Conservation (phyloP, 108 stramenopile genomes). For the Aurantiochytrium sp. region DNA sequence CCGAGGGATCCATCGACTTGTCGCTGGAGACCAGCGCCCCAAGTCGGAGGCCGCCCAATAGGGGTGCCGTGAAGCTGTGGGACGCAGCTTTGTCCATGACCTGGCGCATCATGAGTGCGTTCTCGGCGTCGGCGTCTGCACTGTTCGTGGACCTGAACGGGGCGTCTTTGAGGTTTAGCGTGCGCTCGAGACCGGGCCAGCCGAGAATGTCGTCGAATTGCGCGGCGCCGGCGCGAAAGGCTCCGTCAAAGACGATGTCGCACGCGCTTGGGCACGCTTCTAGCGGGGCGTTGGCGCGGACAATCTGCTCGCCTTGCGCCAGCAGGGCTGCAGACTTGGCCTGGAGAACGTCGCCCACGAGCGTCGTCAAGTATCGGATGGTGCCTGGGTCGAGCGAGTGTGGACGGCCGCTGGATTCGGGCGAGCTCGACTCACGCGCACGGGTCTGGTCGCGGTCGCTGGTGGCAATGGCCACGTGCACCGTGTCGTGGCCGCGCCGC, state of each 20-base stretch:
- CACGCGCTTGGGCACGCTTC: neutral
- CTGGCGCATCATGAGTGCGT: neutral
- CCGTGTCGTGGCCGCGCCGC: neutral
- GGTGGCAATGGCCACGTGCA: neutral
- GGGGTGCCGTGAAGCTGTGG: constrained; percentile 3
- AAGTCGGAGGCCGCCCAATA: neutral
- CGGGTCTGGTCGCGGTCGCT: constrained; percentile 8
- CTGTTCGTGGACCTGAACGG: neutral
- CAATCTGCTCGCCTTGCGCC: neutral
- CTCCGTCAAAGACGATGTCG: neutral
- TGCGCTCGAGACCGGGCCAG: constrained; percentile 13
- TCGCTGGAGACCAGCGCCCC: neutral
- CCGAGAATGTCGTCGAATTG: constrained; percentile 21
- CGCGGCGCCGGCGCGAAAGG: constrained; percentile 8
- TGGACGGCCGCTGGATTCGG: too few relatives aligned
- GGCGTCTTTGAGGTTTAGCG: neutral
- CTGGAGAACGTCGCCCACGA: constrained; percentile 14
- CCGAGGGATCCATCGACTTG: neutral
- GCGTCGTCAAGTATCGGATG: constrained; percentile 3
- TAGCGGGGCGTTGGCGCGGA: neutral
- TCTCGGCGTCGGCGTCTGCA: neutral
- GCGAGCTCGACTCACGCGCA: too few relatives aligned
- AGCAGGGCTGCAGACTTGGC: neutral
- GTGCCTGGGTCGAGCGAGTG: neutral
- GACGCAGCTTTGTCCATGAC: neutral